A percentile compares a stretch with the other conserved stretches of the same genome.
These are phyloP conservation scores for Leucaena leucocephala DNA, from an alignment of 306 rosid genomes.

Conservation along the genomic window DNA sequence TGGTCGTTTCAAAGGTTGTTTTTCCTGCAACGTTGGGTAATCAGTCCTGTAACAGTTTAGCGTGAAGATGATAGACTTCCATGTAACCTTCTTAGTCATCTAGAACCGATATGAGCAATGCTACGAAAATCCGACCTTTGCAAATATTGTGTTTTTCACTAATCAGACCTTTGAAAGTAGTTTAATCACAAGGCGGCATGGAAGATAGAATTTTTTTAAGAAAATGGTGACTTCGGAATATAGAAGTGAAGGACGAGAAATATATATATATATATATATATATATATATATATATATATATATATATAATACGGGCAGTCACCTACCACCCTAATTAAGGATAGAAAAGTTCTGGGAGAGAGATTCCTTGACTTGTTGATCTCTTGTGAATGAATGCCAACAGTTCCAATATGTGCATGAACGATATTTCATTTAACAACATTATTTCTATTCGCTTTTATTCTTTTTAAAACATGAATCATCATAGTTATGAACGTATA, in stretches of 20 bases:
- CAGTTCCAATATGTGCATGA: conserved; percentile 41
- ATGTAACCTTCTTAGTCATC: conserved; percentile 61
- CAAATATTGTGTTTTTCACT: conserved; percentile 1
- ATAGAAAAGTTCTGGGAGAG: conserved; percentile 9
- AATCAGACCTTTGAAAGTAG: conserved; percentile 19
- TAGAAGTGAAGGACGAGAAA: conserved; percentile 32
- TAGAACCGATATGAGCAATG: conserved; percentile 17
- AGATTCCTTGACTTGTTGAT: conserved; percentile 52
- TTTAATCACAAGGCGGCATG: conserved; percentile 30
- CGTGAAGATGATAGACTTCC: conserved; percentile 74
- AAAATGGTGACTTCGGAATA: conserved; percentile 30
- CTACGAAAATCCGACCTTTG: conserved; percentile 15
- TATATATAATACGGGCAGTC: conserved; percentile 42
- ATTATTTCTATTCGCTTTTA: not conserved
- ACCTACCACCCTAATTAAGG: conserved; percentile 40
- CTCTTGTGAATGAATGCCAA: conserved; percentile 37
- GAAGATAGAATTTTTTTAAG: not conserved
- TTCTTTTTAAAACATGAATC: not conserved
- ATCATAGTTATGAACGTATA: conserved; percentile 21
- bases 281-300: conserved; percentile 37
- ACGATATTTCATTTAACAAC: conserved; percentile 26
- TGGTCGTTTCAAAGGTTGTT: conserved; percentile 39
- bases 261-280: conserved; percentile 37
- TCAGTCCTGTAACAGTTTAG: conserved; percentile 59
- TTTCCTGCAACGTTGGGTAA: conserved; percentile 33